Conservation (phyloP, 371 early-diverging fungal species). For the Parasitella parasitica region DNA sequence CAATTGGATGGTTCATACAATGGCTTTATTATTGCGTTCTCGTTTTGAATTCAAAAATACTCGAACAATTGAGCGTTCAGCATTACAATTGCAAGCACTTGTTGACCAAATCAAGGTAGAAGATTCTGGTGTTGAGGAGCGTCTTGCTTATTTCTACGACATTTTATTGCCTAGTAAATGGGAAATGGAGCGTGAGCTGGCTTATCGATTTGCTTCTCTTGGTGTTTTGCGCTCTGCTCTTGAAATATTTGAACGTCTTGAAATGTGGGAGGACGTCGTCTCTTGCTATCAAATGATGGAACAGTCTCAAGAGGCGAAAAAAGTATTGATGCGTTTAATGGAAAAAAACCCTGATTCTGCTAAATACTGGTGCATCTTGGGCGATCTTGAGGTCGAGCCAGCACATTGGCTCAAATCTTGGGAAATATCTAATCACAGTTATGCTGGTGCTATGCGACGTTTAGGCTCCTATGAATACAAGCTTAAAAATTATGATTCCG, state of each 20-base stretch:
- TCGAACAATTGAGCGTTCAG: constrained; percentile 90
- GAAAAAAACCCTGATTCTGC: constrained; percentile 70
- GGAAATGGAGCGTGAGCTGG: constrained; percentile 94
- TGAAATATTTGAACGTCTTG: constrained; percentile 89
- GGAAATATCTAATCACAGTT: constrained; percentile 78
- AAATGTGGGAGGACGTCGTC: constrained; percentile 94
- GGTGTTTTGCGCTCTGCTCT: constrained; percentile 89
- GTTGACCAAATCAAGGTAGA: constrained; percentile 87
- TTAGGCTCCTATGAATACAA: constrained; percentile 83
- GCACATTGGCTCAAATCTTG: constrained; percentile 86
- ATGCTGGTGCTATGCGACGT: constrained; percentile 92
- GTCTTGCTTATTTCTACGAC: constrained; percentile 79
- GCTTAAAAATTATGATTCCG: constrained; percentile 48
- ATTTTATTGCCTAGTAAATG: constrained; percentile 86
- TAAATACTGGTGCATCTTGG: constrained; percentile 86
- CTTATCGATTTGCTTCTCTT: constrained; percentile 75
- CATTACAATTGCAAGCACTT: constrained; percentile 89
- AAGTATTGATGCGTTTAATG: constrained; percentile 64
- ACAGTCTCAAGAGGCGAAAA: constrained; percentile 80
- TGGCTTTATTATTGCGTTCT: constrained; percentile 87
- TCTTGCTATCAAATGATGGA: constrained; percentile 84
- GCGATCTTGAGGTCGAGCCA: constrained; percentile 81
- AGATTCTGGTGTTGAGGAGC: constrained; percentile 77
- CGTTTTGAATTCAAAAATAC: constrained; percentile 86
- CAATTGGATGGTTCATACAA: constrained; percentile 97